Evolutionary conservation across 805 yeast genomes (phyloP), one percentile per base, ranked within the genome.

Genomic region (Diddensiella caesifluorescens): DNA sequence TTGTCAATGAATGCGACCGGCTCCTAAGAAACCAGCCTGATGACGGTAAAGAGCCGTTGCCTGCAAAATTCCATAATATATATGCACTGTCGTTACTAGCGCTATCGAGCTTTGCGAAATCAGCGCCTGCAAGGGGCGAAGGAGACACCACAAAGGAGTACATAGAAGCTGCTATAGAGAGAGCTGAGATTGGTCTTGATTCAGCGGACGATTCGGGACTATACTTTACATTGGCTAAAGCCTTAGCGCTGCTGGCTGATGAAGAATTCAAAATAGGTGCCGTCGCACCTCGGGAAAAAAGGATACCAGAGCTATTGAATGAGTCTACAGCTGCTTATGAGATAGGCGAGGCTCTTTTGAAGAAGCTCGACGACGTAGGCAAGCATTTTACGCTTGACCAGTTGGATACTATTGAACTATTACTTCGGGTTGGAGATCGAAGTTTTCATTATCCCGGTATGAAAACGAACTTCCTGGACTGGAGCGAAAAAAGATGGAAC

Each of bases 1-100:
- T 89, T 3, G 74, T 90, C n/a, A 95, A 89, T 54, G 97, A 90
- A 59, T 83, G 95, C 65, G 96, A 90, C 55, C 65, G 94, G 38
- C 59, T 87, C 25, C 68, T 88, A 49, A 49, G 65, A 20, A 51
- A 55, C 26, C 48, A 60, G 3, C 54, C 60, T 34, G 57, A 48
- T 19, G 45, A 49, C 15, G n/a, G n/a, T n/a, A 56, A 28, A 47
- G 54, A 35, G 6, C 28, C 35, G 2, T 47, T 63, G 9, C 56
- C 63, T 4, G 64, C 67, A 5, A 54, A 55, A 49, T 84, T 88
- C 58, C 82, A 84, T 56, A 67, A 81, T 4, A 75, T 83, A 22
- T 90, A 88, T 61, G 89, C 87, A 0, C 63, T 77, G 34, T 80
- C 95, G 0, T 55, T 67, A 22, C 50, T 64, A 15, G 51, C 53